Evolutionary conservation across 495 filamentous ascomycete species (phyloP).

Genomic region (Astrocystis sublimbata): DNA sequence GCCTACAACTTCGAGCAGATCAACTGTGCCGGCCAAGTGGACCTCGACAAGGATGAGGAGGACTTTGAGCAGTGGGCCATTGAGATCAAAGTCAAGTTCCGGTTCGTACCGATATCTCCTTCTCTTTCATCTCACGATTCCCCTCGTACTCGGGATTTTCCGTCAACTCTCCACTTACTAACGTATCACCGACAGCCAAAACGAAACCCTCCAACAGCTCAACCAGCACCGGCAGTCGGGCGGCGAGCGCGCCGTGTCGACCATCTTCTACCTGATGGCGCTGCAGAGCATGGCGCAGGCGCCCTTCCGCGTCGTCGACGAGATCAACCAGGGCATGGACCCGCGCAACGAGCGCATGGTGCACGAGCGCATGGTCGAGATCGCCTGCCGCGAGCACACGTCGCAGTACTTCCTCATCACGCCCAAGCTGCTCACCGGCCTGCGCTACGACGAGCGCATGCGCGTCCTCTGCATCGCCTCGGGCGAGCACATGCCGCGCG

Average conservation of each 20-base stretch:
- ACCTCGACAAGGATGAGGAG: slow-evolving; percentile 70
- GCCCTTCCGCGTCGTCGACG: slow-evolving; percentile 98
- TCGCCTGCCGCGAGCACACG: slow-evolving; percentile 76
- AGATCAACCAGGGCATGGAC: slow-evolving; percentile 99
- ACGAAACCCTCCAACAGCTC: slow-evolving; percentile 79
- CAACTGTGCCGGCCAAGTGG: slow-evolving; percentile 91
- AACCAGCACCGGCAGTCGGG: slow-evolving; percentile 93
- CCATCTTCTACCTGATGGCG: slow-evolving; percentile 99
- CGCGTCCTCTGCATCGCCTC: slow-evolving; percentile 89
- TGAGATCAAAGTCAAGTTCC: slow-evolving; percentile 91
- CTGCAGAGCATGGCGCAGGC: slow-evolving; percentile 90
- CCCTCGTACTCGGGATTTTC: neutral
- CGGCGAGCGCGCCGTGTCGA: slow-evolving; percentile 93
- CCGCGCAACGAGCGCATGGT: slow-evolving; percentile 97
- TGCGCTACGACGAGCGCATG: slow-evolving; percentile 88
- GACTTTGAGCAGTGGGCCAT: slow-evolving; percentile 94
- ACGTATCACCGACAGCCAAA: slow-evolving; percentile 54
- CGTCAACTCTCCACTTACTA: neutral
- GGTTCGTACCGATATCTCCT: slow-evolving; percentile 49
- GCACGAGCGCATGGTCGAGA: slow-evolving; percentile 93
- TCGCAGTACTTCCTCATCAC: slow-evolving; percentile 92
- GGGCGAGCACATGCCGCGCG: slow-evolving; percentile 80
- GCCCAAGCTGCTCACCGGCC: slow-evolving; percentile 85
- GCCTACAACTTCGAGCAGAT: slow-evolving; percentile 89
- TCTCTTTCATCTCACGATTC: neutral